phyloP scores from a whole-genome alignment of 805 yeast species.

The Novakomyces olei region DNA sequence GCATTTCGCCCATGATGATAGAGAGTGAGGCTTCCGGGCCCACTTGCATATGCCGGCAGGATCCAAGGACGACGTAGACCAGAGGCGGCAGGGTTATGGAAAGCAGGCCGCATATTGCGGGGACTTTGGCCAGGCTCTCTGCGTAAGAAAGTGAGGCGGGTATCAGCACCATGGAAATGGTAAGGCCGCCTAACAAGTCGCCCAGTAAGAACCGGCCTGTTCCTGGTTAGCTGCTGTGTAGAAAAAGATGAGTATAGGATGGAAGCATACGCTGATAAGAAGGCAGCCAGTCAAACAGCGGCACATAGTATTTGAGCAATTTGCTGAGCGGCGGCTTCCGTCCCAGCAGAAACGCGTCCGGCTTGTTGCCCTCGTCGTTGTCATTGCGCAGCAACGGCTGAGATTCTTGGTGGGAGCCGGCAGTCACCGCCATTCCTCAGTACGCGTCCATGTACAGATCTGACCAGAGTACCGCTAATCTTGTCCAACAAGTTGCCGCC shows the following conservation, averaged over 20 bases:
- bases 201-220: slow-evolving; percentile 24
- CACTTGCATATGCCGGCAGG: slow-evolving; percentile 73
- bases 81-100: slow-evolving; percentile 60
- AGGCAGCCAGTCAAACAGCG: slow-evolving; percentile 32
- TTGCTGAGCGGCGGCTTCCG: not conserved
- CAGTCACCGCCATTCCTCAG: no score
- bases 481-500: no score
- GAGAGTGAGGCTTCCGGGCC: slow-evolving; percentile 86
- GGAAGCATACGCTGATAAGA: slow-evolving; percentile 20
- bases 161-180: slow-evolving; percentile 76
- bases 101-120: slow-evolving; percentile 57
- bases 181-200: slow-evolving; percentile 65
- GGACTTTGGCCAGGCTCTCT: slow-evolving; percentile 61
- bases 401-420: no score
- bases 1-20: slow-evolving; percentile 57
- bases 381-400: no score
- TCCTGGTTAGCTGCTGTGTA: no score
- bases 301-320: slow-evolving; percentile 29
- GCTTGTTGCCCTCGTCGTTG: no score
- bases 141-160: slow-evolving; percentile 76
- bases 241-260: no score
- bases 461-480: no score
- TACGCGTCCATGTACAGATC: no score
- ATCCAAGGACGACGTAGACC: slow-evolving; percentile 55
- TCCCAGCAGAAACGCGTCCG: no score